Percentiles rank a stretch among this genome's conserved stretches.
phyloP scores from a whole-genome alignment of 2,329 filamentous ascomycete genomes.

The Sporothrix humicola region DNA sequence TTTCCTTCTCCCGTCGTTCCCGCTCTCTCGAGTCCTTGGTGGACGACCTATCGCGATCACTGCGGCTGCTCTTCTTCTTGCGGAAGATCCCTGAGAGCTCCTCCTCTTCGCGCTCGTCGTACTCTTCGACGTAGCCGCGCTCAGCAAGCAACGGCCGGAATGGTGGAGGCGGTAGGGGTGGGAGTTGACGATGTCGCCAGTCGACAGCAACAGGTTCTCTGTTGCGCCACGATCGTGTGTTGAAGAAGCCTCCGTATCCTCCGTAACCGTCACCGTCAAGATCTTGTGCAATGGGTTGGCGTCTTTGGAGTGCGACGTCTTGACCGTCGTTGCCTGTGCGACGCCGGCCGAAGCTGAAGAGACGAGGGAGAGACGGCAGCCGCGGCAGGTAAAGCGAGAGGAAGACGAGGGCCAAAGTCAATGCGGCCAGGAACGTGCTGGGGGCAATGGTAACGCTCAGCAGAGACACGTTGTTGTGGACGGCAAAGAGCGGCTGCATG shows the following conservation, averaged over 20 bases:
- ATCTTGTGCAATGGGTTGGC: constrained; percentile 27
- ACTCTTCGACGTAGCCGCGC: constrained; percentile 28
- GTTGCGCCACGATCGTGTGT: constrained; percentile 18
- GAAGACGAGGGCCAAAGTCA: constrained; percentile 58
- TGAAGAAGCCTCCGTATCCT: constrained; percentile 25
- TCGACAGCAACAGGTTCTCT: constrained; percentile 23
- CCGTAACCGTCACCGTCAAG: constrained; percentile 33
- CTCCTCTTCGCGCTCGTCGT: constrained; percentile 23
- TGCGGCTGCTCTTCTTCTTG: constrained; percentile 29
- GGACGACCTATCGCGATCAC: constrained; percentile 17
- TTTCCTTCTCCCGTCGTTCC: constrained; percentile 26
- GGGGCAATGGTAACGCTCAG: constrained; percentile 64
- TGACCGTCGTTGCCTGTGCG: constrained; percentile 33
- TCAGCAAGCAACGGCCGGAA: constrained; percentile 29
- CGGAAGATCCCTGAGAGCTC: background rate
- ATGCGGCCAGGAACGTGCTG: constrained; percentile 60
- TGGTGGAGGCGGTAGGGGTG: constrained; percentile 33
- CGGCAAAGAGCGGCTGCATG: constrained; percentile 65
- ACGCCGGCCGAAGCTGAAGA: constrained; percentile 39
- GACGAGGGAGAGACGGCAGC: constrained; percentile 36
- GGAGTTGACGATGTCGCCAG: constrained; percentile 37
- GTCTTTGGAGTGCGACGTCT: constrained; percentile 24
- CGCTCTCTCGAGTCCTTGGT: constrained; percentile 10
- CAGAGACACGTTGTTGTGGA: constrained; percentile 66
- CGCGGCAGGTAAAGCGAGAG: constrained; percentile 55